Base-by-base conservation (phyloP, 306 rosid species). In the Lithocarpus polystachyus region DNA sequence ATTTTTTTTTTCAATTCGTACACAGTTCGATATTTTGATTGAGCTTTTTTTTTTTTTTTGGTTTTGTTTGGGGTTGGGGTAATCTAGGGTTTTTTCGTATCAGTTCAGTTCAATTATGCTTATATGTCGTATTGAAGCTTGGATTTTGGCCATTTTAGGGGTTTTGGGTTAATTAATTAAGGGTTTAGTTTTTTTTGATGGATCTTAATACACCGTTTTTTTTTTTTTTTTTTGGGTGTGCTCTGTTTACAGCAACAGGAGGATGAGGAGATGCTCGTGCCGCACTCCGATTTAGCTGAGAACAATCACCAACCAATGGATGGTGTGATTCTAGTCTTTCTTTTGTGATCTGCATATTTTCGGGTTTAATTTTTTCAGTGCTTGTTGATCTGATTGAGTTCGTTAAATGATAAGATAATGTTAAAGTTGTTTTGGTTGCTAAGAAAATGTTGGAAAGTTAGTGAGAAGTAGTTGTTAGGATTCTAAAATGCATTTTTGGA, bases 181-280 rank as follows among this genome's bases (percentile, higher is more conserved):
- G 40, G 75, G 74, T 70, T 82, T 87, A 72, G 61, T 64, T 64
- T 61, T 71, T 79, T 74, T 77, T 74, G 70, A 76, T 64, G 85
- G 89, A 84, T 86, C 92, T 26, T 76, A 80, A 84, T 70, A 74
- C 77, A 77, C 82, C 71, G 70, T 73, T 61, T 81, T 62, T 70
- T 76, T 15, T 5, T 33, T 31, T 33, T 5, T 35, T 35, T 6
- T 6, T 37, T 6, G 0, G 12, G 45, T 40, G 45, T 73, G 43
- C 69, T 73, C 72, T 6, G 9, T 73, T 83, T 81, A 77, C 91
- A 89, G 93, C 97, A 86, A 86, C 96, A 87, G 81, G 97, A 93
- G 84, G 98, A 93, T 68, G 98, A 93, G 81, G 98, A 91, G 94
- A 93, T 90, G 93, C 98, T 93, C 61, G 94, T 91, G 4, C 93